Evolutionary conservation across 208 protist species (phyloP).

Genomic region (Trypanosoma melophagium): DNA sequence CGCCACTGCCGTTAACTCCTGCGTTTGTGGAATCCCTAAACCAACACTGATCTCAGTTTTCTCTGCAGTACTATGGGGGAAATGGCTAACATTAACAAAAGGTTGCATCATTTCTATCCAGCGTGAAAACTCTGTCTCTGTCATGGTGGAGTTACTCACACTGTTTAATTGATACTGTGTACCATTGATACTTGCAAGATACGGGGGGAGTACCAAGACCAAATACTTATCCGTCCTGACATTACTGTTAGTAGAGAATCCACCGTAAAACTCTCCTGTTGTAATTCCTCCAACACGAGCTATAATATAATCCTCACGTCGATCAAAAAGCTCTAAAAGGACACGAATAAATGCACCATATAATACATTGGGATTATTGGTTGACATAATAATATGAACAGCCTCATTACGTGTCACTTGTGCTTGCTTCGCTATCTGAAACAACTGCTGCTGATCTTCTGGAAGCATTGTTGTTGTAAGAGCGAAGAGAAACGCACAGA

Average conservation of each 20-base stretch:
- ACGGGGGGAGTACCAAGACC: slow-evolving; percentile 48
- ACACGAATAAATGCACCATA: slow-evolving; percentile 71
- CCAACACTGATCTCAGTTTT: background rate
- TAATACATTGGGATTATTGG: slow-evolving; percentile 28
- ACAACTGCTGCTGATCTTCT: slow-evolving; percentile 54
- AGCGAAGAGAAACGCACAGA: slow-evolving; percentile 21
- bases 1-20: slow-evolving; percentile 21
- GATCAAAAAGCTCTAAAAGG: slow-evolving; percentile 58
- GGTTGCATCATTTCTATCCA: slow-evolving; percentile 58
- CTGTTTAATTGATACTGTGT: slow-evolving; percentile 80
- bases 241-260: slow-evolving; percentile 51
- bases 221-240: slow-evolving; percentile 60
- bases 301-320: slow-evolving; percentile 69
- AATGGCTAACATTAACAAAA: background rate
- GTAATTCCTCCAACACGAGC: slow-evolving; percentile 45
- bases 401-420: slow-evolving; percentile 76
- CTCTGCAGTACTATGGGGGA: background rate
- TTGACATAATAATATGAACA: slow-evolving; percentile 45
- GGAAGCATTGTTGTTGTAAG: slow-evolving; percentile 35
- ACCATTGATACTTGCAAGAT: slow-evolving; percentile 62
- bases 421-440: slow-evolving; percentile 46
- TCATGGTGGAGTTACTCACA: slow-evolving; percentile 81
- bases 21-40: slow-evolving; percentile 30
- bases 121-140: slow-evolving; percentile 56
- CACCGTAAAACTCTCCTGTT: slow-evolving; percentile 63